Base-by-base conservation (phyloP, 306 rosid genomes). In the Rubus idaeus region DNA sequence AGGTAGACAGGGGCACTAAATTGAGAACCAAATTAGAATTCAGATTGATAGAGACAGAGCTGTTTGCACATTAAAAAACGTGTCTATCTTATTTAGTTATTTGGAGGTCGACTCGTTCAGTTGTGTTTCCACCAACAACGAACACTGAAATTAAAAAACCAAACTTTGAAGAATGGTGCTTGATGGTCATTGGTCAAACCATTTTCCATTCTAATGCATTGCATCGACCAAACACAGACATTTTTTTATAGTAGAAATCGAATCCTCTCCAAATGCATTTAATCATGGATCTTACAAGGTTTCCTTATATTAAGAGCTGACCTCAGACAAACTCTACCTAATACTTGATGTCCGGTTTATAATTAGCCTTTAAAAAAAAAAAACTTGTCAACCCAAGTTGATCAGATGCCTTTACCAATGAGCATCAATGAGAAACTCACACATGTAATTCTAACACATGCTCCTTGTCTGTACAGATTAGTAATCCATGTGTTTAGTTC, bases 391-490 rank as follows among this genome's bases (percentile, higher is more conserved):
- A 21, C 77, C 23, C 23, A 11, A 41, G 52, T 16, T 58, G n/a
- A 74, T 64, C 46, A 45, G 46, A 60, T 60, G 42, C 44, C 26
- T 1, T 4, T 1, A 11, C 5, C 26, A 56, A 8, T 4, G 20
- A 41, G 23, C 65, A 51, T 51, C 35, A 6, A 1, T 4, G 40
- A 40, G 51, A 72, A 70, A 46, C 44, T n/a, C 37, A 37, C n/a
- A 58, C n/a, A n/a, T 71, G 26, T 37, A 58, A 21, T 74, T 18
- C 44, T 58, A n/a, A 42, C 77, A 74, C n/a, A 3, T 60, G 58
- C 68, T 12, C n/a, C 21, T 58, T 58, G 6, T 45, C 12, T 16
- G 13, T 30, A 61, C 35, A 13, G 53, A 57, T 17, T 10, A 5
- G n/a, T 60, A 49, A 58, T 57, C 56, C 68, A 44, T 5, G 44